phyloP scores from a whole-genome alignment of 768 basidiomycete genomes.

The Gyrodon lividus region DNA sequence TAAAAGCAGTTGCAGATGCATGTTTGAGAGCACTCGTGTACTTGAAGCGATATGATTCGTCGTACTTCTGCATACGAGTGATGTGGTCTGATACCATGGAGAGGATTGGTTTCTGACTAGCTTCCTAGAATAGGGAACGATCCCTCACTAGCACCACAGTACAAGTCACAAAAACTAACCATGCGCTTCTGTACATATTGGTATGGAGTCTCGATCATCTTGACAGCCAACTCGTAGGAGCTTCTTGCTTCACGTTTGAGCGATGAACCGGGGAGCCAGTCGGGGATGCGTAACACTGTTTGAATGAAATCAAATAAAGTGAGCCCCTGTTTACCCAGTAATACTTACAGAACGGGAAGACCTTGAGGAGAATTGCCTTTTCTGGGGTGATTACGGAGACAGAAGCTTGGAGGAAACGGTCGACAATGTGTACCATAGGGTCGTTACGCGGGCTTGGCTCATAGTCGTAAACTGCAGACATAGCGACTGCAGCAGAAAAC shows the following conservation, averaged over 20 bases:
- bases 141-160: neutral
- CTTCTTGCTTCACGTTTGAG: constrained; percentile 3
- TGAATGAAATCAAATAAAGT: neutral
- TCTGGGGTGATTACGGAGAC: neutral
- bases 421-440: constrained; percentile 3
- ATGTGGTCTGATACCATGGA: constrained; percentile 16
- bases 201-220: constrained; percentile 4
- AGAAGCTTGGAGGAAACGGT: neutral
- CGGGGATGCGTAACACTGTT: constrained; percentile 20
- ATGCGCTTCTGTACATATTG: constrained; percentile 27
- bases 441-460: neutral
- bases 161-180: constrained; percentile 10
- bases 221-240: neutral
- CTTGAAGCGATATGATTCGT: neutral
- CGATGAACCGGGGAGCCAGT: constrained; percentile 16
- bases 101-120: neutral
- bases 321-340: neutral
- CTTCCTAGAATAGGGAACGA: neutral
- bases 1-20: constrained; percentile 9
- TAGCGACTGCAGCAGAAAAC: constrained; percentile 1
- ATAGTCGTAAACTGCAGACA: constrained; percentile 6
- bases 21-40: constrained; percentile 10
- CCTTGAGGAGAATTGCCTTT: constrained; percentile 4
- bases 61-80: constrained; percentile 16
- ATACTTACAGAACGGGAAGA: constrained; percentile 11